Evolutionary conservation across 1,284 basidiomycete genomes (phyloP).

Genomic region (Ganoderma boninense): DNA sequence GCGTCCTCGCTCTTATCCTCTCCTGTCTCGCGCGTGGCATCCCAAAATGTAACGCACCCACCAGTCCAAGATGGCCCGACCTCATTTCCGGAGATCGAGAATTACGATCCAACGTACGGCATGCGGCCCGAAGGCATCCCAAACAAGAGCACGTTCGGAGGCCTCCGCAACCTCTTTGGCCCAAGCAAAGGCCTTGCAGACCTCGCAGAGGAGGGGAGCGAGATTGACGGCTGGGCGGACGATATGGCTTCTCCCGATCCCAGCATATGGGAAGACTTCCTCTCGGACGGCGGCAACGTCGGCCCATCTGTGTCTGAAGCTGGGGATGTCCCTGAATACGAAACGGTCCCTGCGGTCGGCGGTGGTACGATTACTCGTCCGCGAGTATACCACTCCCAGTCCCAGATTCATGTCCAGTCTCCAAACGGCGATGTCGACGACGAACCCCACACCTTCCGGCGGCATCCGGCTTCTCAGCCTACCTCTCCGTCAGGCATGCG

Average conservation of each 20-base stretch:
- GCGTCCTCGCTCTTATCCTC: conserved; percentile 30
- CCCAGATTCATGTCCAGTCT: conserved; percentile 43
- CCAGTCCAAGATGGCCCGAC: conserved; percentile 49
- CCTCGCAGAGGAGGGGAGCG: conserved; percentile 73
- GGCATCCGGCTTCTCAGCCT: conserved; percentile 22
- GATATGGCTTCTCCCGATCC: conserved; percentile 67
- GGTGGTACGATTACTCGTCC: conserved; percentile 71
- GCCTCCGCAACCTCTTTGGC: conserved; percentile 76
- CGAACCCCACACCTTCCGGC: conserved; percentile 23
- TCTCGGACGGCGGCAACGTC: conserved; percentile 45
- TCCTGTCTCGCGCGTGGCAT: conserved; percentile 33
- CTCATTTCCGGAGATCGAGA: conserved; percentile 85
- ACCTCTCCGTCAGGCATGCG: conserved; percentile 25
- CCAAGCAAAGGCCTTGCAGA: conserved; percentile 77
- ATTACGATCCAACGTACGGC: conserved; percentile 97
- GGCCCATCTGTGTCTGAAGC: conserved; percentile 41
- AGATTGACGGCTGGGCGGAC: conserved; percentile 51
- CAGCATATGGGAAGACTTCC: conserved; percentile 71
- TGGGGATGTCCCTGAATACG: conserved; percentile 44
- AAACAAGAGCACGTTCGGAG: conserved; percentile 72
- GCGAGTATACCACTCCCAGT: conserved; percentile 67
- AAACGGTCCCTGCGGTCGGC: conserved; percentile 67
- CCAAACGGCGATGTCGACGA: conserved; percentile 22
- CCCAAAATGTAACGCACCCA: conserved; percentile 26
- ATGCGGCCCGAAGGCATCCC: conserved; percentile 92